Base-by-base conservation (phyloP, 225 moss, liverwort and hornwort genomes). In the Polytrichum formosum region DNA sequence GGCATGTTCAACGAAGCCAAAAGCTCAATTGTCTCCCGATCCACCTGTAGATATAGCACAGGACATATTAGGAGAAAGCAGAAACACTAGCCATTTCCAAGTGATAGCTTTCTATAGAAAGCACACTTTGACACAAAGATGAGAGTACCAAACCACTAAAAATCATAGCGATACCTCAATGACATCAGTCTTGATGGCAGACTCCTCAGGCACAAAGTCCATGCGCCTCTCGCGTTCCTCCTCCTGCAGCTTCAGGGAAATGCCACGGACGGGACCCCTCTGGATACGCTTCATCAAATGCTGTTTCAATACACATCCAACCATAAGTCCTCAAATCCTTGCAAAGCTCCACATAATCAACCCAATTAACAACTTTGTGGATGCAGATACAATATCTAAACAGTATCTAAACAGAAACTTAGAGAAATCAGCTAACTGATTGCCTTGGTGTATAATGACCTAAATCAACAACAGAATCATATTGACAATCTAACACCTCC, bases 201-300 rank as follows among this genome's bases (percentile, higher is more conserved):
- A 95, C 80, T 95, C 90, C 76, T 92, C 91, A 0, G 91, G 95
- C 37, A 92, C 91, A 53, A 90, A 92, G 82, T 95, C 92, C 95
- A 95, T 95, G 33, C 91, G 87, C 63, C 90, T 80, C 76, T 95
- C 92, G 0, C 90, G 87, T 80, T 95, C 91, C 79, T 95, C 91
- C 86, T 91, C 91, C 75, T 95, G 92, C 74, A 95, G 74, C 85
- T 95, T 95, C n/a, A 95, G 65, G 1, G 91, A 95, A 66, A 95
- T 92, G 1, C 92, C 91, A 4, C 91, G 92, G 6, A 95, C 91
- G 18, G 95, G 91, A 5, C 91, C 95, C 60, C 95, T 81, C 71
- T 95, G 92, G 75, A 95, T 92, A 7, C 95, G 88, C 92, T 91
- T 95, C 95, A 95, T 92, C 83, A 95, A 85, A 72, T 95, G 95